These are phyloP conservation scores for Flaveria ramosissima DNA, from an alignment of 129 eudicot species.

Conservation along the genomic window DNA sequence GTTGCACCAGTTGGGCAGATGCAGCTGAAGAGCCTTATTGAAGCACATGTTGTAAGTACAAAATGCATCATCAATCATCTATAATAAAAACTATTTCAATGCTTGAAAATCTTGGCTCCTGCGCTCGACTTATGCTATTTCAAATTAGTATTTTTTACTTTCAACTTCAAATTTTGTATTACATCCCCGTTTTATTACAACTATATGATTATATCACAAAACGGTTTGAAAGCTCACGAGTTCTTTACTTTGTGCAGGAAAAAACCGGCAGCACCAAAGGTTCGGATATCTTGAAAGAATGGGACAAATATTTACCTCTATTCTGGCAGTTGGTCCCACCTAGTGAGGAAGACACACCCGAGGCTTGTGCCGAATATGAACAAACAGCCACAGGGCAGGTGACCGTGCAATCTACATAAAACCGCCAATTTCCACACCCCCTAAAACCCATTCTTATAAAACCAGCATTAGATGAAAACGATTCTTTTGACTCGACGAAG, in stretches of 20 bases:
- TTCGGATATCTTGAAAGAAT: constrained; percentile 72
- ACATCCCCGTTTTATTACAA: background rate
- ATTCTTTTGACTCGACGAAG: constrained; percentile 22
- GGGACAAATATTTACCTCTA: constrained; percentile 92
- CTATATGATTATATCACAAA: background rate
- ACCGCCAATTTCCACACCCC: background rate
- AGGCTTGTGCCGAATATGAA: constrained; percentile 88
- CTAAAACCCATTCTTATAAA: constrained; percentile 22
- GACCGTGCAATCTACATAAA: constrained; percentile 69
- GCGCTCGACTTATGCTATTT: background rate
- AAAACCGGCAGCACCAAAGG: constrained; percentile 97
- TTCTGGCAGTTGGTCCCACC: constrained; percentile 99
- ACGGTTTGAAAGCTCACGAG: background rate
- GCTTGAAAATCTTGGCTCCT: background rate
- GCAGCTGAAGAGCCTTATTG: constrained; percentile 93
- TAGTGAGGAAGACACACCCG: constrained; percentile 99
- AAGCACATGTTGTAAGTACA: constrained; percentile 92
- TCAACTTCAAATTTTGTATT: background rate
- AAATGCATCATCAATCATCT: background rate
- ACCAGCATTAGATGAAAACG: constrained; percentile 25
- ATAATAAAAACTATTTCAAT: background rate
- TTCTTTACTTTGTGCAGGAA: constrained; percentile 47
- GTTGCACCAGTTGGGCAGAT: constrained; percentile 98
- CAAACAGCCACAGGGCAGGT: constrained; percentile 66
- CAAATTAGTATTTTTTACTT: background rate